phyloP scores from a whole-genome alignment of 768 basidiomycete species.

The Leccinum incarnatum region DNA sequence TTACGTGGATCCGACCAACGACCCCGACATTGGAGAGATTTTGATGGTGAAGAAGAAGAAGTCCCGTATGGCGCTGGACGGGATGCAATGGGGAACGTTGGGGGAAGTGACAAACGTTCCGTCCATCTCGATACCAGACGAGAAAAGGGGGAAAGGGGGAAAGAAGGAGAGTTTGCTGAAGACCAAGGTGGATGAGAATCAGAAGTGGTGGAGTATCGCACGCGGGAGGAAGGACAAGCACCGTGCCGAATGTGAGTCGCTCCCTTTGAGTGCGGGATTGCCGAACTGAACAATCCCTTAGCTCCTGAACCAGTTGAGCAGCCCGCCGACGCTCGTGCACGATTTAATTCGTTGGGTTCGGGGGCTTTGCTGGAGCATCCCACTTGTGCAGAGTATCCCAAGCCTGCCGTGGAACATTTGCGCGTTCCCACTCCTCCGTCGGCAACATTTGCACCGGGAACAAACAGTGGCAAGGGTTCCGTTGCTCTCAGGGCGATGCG shows the following conservation, averaged over 20 bases:
- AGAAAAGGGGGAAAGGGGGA: slow-evolving; percentile 39
- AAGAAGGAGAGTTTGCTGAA: slow-evolving; percentile 35
- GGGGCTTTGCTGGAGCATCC: slow-evolving; percentile 35
- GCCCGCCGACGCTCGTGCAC: slow-evolving; percentile 38
- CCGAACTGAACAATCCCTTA: slow-evolving; percentile 20
- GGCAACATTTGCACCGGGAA: slow-evolving; percentile 32
- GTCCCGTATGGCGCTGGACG: slow-evolving; percentile 56
- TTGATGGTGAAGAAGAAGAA: slow-evolving; percentile 78
- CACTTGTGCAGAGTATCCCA: slow-evolving; percentile 12
- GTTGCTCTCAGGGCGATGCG: slow-evolving; percentile 79
- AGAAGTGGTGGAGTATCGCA: slow-evolving; percentile 84
- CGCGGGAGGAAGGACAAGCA: slow-evolving; percentile 53
- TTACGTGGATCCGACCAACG: slow-evolving; percentile 60
- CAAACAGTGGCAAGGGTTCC: slow-evolving; percentile 45
- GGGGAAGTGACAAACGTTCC: slow-evolving; percentile 62
- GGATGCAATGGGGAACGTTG: slow-evolving; percentile 52
- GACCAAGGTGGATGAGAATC: slow-evolving; percentile 46
- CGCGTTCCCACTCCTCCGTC: slow-evolving; percentile 26
- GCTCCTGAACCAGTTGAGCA: slow-evolving; percentile 45
- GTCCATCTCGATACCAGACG: slow-evolving; percentile 23
- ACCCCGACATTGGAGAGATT: slow-evolving; percentile 67
- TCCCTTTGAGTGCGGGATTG: neutral
- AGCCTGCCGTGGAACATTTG: slow-evolving; percentile 9
- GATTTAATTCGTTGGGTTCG: slow-evolving; percentile 65
- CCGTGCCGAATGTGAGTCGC: slow-evolving; percentile 33